Evolutionary conservation across 192 early-diverging fungal genomes (phyloP), one percentile per base, ranked within the genome.

Genomic region (Podila horticola): DNA sequence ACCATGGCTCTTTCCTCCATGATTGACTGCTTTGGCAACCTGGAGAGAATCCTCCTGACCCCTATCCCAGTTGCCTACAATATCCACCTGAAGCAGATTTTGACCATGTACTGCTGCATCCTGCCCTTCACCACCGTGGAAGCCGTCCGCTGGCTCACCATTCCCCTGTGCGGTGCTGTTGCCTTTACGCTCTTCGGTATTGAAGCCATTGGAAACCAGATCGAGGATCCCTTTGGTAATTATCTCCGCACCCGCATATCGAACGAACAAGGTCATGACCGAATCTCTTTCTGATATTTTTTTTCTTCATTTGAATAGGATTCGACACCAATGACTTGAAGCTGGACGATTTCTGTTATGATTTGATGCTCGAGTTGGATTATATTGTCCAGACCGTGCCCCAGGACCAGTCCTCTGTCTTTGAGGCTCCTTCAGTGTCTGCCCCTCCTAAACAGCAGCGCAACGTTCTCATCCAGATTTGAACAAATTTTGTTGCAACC

Each of bases 221-320:
- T 95, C 64, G 94, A 95, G 72, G 93, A 95, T 84, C 94, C 94
- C 20, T 94, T 93, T 74, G 90, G 90, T 76, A 69, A 59, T 36
- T 36, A 36, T 36, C 34, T 36, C 34, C 34, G 34, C 34, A 36
- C 11, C 34, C 9, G 34, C 34, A 10, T 10, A 36, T 36, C 34
- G 34, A 36, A 36, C 9, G 34, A 36, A 36, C 34, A 9, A 10
- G 34, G 34, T 10, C 10, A 10, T 7, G 34, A 10, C 34, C 34
- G 34, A 36, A 10, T 9, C 34, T 10, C 0, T 6, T 1, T 10
- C 1, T 36, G 34, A 36, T 17, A n/a, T 63, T 59, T 59, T 58
- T 19, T 48, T 30, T 19, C 22, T 36, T n/a, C 20, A 28, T 8
- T 33, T n/a, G 26, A 45, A 26, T 70, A 83, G 84, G 86, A 38